Evolutionary conservation across 1,284 basidiomycete genomes (phyloP).

Genomic region (Tausonia pullulans): DNA sequence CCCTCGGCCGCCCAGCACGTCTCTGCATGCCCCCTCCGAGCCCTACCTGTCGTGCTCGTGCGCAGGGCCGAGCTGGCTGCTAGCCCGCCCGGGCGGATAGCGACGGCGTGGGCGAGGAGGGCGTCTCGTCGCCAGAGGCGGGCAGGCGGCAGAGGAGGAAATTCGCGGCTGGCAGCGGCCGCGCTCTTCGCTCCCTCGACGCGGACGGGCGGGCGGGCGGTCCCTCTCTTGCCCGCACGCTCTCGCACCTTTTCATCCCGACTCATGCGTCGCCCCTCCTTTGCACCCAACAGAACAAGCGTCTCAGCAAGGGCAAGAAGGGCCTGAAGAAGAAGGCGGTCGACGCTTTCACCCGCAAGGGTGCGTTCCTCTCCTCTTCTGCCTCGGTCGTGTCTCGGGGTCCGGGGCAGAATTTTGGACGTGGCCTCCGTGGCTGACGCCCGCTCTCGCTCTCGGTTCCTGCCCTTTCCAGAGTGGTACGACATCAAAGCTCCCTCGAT

Average conservation of each 20-base stretch:
- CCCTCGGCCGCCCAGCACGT: too few relatives aligned
- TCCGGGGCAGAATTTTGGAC: too few relatives aligned
- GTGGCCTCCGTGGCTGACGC: neutral
- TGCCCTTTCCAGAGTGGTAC: constrained; percentile 77
- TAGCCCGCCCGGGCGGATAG: too few relatives aligned
- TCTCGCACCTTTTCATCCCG: neutral
- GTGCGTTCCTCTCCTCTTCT: constrained; percentile 33
- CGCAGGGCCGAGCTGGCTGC: too few relatives aligned
- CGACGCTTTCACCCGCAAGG: constrained; percentile 99
- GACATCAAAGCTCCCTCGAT: constrained; percentile 98
- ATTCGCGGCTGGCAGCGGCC: neutral
- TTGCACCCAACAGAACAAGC: constrained; percentile 65
- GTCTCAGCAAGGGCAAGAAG: constrained; percentile 99
- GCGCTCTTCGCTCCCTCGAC: neutral
- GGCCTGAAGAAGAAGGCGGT: constrained; percentile 99
- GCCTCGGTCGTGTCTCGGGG: neutral
- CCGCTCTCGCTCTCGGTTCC: constrained; percentile 27
- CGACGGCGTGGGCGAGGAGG: neutral
- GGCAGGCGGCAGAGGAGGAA: neutral
- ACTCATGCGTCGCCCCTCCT: constrained; percentile 4
- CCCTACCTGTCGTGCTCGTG: too few relatives aligned
- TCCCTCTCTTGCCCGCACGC: neutral
- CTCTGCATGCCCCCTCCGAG: too few relatives aligned
- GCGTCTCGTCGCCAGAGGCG: neutral
- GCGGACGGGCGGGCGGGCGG: too few relatives aligned